Evolutionary conservation across 164 flowering plant species (phyloP).

Genomic region (Warburgia ugandensis): DNA sequence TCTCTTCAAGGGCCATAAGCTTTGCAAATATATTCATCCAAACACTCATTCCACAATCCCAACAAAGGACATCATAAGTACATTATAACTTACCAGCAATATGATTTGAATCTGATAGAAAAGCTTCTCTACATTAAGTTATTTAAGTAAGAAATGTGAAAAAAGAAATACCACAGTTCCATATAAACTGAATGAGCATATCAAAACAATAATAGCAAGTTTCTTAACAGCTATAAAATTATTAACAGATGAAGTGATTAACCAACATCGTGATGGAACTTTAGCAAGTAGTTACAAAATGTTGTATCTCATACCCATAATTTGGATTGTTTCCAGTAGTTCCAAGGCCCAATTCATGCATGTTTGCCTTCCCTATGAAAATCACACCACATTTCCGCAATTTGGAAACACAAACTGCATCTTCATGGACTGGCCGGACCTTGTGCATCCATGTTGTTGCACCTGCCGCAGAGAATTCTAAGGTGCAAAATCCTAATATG

Average conservation of each 20-base stretch:
- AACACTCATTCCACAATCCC: too few species aligned
- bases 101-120: too few species aligned
- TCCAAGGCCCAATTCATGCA: slow-evolving; percentile 97
- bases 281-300: background rate
- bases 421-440: slow-evolving; percentile 51
- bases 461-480: slow-evolving; percentile 34
- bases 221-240: too few species aligned
- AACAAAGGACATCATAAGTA: too few species aligned
- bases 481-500: slow-evolving; percentile 4
- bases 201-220: too few species aligned
- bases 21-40: too few species aligned
- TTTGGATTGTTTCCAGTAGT: slow-evolving; percentile 92
- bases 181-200: too few species aligned
- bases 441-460: slow-evolving; percentile 84
- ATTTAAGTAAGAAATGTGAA: too few species aligned
- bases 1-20: too few species aligned
- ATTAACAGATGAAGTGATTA: background rate
- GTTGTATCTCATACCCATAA: slow-evolving; percentile 50
- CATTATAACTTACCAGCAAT: too few species aligned
- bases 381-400: slow-evolving; percentile 86
- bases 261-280: background rate
- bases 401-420: slow-evolving; percentile 74
- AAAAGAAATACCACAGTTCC: too few species aligned
- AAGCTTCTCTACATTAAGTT: too few species aligned
- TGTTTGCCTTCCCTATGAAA: slow-evolving; percentile 88